Evolutionary conservation across 2,329 filamentous ascomycete species (phyloP).

Genomic region (Aspergillus caelatus): DNA sequence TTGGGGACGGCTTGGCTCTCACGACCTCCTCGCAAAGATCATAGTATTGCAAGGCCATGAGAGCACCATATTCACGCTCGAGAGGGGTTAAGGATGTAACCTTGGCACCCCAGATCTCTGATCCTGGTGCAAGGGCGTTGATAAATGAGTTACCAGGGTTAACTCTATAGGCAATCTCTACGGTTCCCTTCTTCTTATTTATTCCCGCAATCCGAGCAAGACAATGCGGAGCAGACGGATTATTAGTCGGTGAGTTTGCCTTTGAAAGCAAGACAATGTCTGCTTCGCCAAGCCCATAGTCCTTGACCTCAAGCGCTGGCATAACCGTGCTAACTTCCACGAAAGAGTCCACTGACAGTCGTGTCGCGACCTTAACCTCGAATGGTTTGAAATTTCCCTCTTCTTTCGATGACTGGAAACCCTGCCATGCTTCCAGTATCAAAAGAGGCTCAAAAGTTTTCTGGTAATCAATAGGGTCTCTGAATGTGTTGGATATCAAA

Average conservation of each 20-base stretch:
- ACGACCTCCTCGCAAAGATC: slow-evolving; percentile 93
- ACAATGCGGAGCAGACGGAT: slow-evolving; percentile 72
- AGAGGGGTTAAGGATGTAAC: slow-evolving; percentile 92
- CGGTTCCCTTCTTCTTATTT: slow-evolving; percentile 75
- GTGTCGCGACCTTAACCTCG: slow-evolving; percentile 83
- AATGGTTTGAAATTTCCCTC: slow-evolving; percentile 80
- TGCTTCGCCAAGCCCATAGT: slow-evolving; percentile 75
- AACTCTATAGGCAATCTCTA: slow-evolving; percentile 86
- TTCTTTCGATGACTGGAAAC: slow-evolving; percentile 86
- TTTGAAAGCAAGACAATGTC: slow-evolving; percentile 88
- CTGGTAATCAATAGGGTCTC: slow-evolving; percentile 77
- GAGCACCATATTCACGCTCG: slow-evolving; percentile 90
- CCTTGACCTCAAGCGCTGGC: slow-evolving; percentile 68
- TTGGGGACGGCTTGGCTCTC: slow-evolving; percentile 83
- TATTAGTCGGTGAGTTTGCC: slow-evolving; percentile 68
- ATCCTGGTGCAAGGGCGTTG: slow-evolving; percentile 67
- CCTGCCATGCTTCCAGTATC: slow-evolving; percentile 92
- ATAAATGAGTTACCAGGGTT: slow-evolving; percentile 68
- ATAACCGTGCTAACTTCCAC: slow-evolving; percentile 88
- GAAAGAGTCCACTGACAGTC: slow-evolving; percentile 89
- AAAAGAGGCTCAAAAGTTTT: slow-evolving; percentile 87
- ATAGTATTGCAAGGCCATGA: slow-evolving; percentile 91
- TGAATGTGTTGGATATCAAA: slow-evolving; percentile 76
- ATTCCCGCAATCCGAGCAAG: slow-evolving; percentile 81
- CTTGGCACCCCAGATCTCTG: slow-evolving; percentile 73